Evolutionary conservation across 495 filamentous ascomycete species (phyloP), one percentile per base, ranked within the genome.

Genomic region (Cercophora newfieldiana): DNA sequence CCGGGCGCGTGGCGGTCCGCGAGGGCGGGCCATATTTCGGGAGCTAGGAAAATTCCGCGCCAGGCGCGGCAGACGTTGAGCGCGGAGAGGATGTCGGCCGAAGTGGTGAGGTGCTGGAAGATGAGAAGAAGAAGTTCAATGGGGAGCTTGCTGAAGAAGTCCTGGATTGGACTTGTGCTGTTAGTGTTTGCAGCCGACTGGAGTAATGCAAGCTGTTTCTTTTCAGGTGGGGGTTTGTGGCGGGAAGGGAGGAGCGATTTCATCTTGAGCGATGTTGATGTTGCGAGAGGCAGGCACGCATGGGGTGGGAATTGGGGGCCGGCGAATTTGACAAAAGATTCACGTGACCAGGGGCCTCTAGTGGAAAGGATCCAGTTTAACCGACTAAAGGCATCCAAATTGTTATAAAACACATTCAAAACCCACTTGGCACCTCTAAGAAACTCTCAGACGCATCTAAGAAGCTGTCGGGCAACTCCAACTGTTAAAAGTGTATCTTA

Each of bases 11-110:
- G 33, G 26, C 37, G 64, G n/a, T 30, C 19, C 16, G 64, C 56
- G 29, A 66, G 28, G 16, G 64, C 21, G 21, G 24, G 33, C 29
- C 47, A 66, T 50, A 66, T 66, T n/a, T 66, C 64, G 56, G 56
- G 56, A 6, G 48, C 30, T n/a, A 59, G 48, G 16, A 61, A 19
- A 21, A 66, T 19, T 56, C n/a, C 18, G 29, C 64, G 64, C 64
- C 64, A 66, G 47, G 56, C 21, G 56, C 48, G 64, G 47, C 47
- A 61, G 56, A 66, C 64, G 57, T 66, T 59, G 44, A 61, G 64
- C 16, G 33, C 44, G 19, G 64, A 50, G 64, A 66, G 33, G 57
- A 61, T 26, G 48, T 60, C 57, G 56, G 55, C 47, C 21, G 57
- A 21, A 56, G 22, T 61, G n/a, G 25, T 19, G 56, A 66, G 25